A percentile compares a stretch with the other conserved stretches of the same genome.
Conservation (phyloP, 768 basidiomycete species). For the Kwoniella mangroviensis region DNA sequence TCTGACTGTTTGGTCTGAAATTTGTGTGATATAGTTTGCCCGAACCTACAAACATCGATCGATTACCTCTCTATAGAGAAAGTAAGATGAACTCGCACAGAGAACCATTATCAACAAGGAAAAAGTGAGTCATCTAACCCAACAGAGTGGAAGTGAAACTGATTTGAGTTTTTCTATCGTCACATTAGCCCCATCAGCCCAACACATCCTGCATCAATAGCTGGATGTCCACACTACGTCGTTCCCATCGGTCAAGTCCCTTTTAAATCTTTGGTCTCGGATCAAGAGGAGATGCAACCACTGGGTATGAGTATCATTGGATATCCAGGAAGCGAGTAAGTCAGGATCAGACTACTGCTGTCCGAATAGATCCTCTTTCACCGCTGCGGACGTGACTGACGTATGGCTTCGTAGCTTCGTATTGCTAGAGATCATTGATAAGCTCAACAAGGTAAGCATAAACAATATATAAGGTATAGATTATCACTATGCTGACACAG, state of each 20-base stretch:
- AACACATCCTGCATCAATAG: constrained; percentile 2
- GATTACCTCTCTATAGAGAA: not conserved
- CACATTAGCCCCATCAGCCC: not conserved
- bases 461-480: too few species aligned
- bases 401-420: not conserved
- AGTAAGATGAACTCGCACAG: not conserved
- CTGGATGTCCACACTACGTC: constrained; percentile 33
- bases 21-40: not conserved
- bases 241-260: constrained; percentile 50
- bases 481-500: too few species aligned
- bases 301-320: constrained; percentile 23
- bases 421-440: not conserved
- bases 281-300: constrained; percentile 29
- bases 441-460: not conserved
- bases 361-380: too few species aligned
- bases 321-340: constrained; percentile 22
- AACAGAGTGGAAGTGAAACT: too few species aligned
- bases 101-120: not conserved
- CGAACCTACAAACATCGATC: not conserved
- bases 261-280: constrained; percentile 41
- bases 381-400: too few species aligned
- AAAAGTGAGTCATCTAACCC: not conserved
- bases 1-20: too few species aligned
- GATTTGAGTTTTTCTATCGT: not conserved
- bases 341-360: not conserved